Evolutionary conservation across 176 grass and related monocot species (phyloP), one percentile per base, ranked within the genome.

Genomic region (Carex myosuroides): DNA sequence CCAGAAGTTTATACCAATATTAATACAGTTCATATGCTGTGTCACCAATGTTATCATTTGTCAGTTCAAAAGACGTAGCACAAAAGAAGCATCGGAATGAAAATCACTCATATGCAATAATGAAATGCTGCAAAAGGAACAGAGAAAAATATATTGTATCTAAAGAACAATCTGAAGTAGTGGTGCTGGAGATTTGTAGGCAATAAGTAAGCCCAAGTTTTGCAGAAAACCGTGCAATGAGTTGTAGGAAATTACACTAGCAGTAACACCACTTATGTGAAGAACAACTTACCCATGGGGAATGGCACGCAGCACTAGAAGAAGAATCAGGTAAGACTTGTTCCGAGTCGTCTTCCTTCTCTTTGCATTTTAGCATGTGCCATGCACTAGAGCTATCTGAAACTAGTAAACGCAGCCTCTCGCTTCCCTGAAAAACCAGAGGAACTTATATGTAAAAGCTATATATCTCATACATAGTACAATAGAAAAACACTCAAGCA

Each of bases 321-420:
- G 60, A 24, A 62, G 65, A n/a, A 11, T 50, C 60, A 12, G 59
- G 83, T 11, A 59, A 60, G 52, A 83, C 79, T 81, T 77, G 63
- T 22, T 46, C 84, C 8, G 54, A 80, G 63, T 71, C 67, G 18
- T 18, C 79, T 44, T 75, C 79, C 73, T 88, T 87, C 68, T 90
- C 80, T 71, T 82, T 87, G 12, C 77, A 75, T 80, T 64, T 54
- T 81, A 90, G 82, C 3, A 76, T 54, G 81, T 88, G 53, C 88
- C 84, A 87, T 71, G 89, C 37, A 60, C 61, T 86, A 65, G 90
- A 80, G 85, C 76, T 50, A 81, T 97, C 89, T 73, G 94, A 97
- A 88, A 97, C 87, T 87, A 97, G 79, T 73, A 92, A 71, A 41
- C 68, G 69, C 32, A 97, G 89, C 58, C 89, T 97, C 88, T 94